These are phyloP conservation scores for Tolypocladium ovalisporum DNA, from an alignment of 2,329 filamentous ascomycete species.

Conservation along the genomic window DNA sequence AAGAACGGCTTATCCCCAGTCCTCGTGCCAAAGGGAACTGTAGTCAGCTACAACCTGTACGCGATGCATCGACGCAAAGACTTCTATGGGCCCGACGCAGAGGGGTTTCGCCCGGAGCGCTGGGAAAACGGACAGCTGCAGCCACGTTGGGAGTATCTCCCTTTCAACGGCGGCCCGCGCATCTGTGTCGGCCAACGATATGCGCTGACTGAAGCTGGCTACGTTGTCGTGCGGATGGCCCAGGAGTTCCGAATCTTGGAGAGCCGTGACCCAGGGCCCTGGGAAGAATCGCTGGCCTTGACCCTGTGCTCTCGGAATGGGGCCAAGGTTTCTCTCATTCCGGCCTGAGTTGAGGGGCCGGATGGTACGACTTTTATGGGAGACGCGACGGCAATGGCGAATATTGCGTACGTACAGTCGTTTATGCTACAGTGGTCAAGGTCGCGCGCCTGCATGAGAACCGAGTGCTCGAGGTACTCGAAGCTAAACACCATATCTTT, in stretches of 20 bases:
- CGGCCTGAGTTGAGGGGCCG: background rate
- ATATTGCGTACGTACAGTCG: no score
- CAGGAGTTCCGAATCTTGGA: constrained; percentile 11
- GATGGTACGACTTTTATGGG: background rate
- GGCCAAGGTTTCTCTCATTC: constrained; percentile 8
- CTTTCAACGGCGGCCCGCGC: constrained; percentile 34
- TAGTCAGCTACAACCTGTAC: constrained; percentile 29
- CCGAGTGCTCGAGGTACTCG: no score
- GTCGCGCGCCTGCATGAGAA: no score
- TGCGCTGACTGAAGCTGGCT: constrained; percentile 13
- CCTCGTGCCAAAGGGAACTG: constrained; percentile 33
- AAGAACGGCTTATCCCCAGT: constrained; percentile 31
- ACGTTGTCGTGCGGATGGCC: constrained; percentile 11
- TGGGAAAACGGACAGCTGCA: constrained; percentile 23
- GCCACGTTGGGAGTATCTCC: constrained; percentile 30
- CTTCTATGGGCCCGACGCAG: constrained; percentile 26
- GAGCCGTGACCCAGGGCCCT: constrained; percentile 8
- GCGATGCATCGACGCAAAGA: constrained; percentile 25
- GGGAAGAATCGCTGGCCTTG: constrained; percentile 8
- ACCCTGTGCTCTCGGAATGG: constrained; percentile 9
- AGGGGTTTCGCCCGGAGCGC: constrained; percentile 29
- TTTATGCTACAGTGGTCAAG: no score
- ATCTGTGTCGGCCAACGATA: constrained; percentile 23
- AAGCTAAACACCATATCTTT: no score
- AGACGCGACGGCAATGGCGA: no score